Base-by-base conservation (phyloP, 495 filamentous ascomycete genomes). In the Penicillium roqueforti region DNA sequence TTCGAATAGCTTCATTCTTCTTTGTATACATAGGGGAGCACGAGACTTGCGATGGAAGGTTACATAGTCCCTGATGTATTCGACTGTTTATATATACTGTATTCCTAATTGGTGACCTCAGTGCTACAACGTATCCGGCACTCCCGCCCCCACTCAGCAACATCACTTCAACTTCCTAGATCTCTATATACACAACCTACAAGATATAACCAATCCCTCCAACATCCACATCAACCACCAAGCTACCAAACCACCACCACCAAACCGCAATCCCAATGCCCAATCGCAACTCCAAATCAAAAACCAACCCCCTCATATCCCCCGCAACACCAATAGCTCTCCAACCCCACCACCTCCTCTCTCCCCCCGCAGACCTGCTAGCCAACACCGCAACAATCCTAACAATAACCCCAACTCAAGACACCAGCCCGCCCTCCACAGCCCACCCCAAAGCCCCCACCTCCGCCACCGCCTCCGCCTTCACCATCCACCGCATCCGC, bases 361-460 rank as follows among this genome's bases (percentile, higher is more conserved):
- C 61, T 39, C 61, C 63, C 22, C 55, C 58, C 2, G 51, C 63
- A 51, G 63, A 67, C 48, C 55, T 58, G 26, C 47, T 67, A 20
- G 64, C 61, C 34, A 57, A 64, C 48, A 62, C 63, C 26, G 58
- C 63, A 19, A 67, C 63, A 11, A 67, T 58, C 1, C 55, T 67
- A n/a, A 53, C 48, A 19, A 61, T 67, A 5, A 46, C 49, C 13
- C 57, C 58, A 42, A 44, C 16, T 18, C 36, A 42, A n/a, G 28
- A 54, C 29, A 53, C 59, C 56, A 53, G 54, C 16, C 32, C 48
- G n/a, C n/a, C n/a, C n/a, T n/a, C n/a, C n/a, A n/a, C n/a, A n/a
- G n/a, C n/a, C n/a, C n/a, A n/a, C n/a, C n/a, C n/a, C n/a, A n/a
- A n/a, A n/a, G n/a, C n/a, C n/a, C n/a, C n/a, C n/a, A n/a, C n/a